Base-by-base conservation (phyloP, 805 yeast species). In the Lachancea nothofagi region DNA sequence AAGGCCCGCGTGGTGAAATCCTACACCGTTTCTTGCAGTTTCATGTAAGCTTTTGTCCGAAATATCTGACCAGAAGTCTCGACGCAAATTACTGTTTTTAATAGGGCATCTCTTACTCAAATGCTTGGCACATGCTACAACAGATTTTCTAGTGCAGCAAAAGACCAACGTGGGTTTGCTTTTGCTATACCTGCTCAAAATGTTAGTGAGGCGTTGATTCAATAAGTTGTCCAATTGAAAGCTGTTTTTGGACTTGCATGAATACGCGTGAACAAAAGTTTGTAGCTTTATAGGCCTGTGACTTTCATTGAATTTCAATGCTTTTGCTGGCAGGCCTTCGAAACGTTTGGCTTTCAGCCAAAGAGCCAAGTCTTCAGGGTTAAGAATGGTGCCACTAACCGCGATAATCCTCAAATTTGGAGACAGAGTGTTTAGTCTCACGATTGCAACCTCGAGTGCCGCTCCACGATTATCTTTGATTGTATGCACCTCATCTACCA, bases 1-100 rank as follows among this genome's bases (percentile, higher is more conserved):
- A 30, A 77, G 55, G 1, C 83, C 83, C 3, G 82, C 83, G 56
- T 77, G 79, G 46, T 78, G 83, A 47, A 62, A 74, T 0, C 74
- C 77, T 26, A 78, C 60, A 0, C 79, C 78, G 5, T 45, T 41
- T 4, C 33, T 28, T 1, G 51, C 42, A 12, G 61, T 18, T 1
- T 42, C 53, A 1, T 21, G 15, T n/a, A 69, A 41, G 4, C 62
- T 59, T 43, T 51, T 54, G 18, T 67, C 66, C 34, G 50, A 45
- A 4, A 54, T 39, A 2, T 27, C 5, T 14, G 33, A 6, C 22
- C 22, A 14, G 15, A 30, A 30, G n/a, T 27, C 30, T 27, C 14
- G n/a, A 7, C 30, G 10, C 15, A 27, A 13, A 10, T 8, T 13
- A 15, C 7, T 15, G 29, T 28, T n/a, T 29, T 33, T 10, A 20